Conservation (phyloP, 1,284 basidiomycete species). For the Trametes polyzona region DNA sequence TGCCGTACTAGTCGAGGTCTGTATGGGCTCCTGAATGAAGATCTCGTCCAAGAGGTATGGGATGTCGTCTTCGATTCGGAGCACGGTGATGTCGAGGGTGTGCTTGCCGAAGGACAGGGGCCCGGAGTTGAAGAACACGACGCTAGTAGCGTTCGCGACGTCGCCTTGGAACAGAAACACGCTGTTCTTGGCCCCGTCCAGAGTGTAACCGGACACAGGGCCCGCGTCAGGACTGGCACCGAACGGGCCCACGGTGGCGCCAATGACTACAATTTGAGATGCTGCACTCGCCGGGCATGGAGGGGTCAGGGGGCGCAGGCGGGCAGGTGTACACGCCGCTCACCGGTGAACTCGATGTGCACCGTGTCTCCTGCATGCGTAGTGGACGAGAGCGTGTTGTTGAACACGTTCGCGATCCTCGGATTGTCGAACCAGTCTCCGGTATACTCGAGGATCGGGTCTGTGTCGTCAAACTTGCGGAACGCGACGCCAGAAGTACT, state of each 20-base stretch:
- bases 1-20: constrained; percentile 1
- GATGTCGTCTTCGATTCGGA: constrained; percentile 1
- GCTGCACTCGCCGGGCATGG: constrained; percentile 6
- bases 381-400: constrained; percentile 18
- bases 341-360: constrained; percentile 19
- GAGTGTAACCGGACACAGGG: constrained; percentile 21
- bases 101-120: constrained; percentile 18
- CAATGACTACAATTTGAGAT: constrained; percentile 26
- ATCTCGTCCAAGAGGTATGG: constrained; percentile 19
- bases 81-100: constrained; percentile 25
- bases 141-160: constrained; percentile 12
- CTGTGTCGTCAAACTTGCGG: constrained; percentile 22
- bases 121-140: constrained; percentile 25
- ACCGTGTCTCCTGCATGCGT: constrained; percentile 5
- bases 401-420: constrained; percentile 4
- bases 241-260: constrained; percentile 19
- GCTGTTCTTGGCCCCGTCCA: constrained; percentile 23
- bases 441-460: constrained; percentile 12
- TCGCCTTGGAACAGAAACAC: constrained; percentile 22
- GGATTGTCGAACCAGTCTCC: constrained; percentile 14
- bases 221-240: constrained; percentile 3
- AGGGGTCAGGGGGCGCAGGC: neutral
- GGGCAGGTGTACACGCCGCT: neutral
- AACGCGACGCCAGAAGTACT: constrained; percentile 1
- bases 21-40: constrained; percentile 1